Evolutionary conservation across 805 yeast species (phyloP).

Genomic region (Cyberlindnera maclurae): DNA sequence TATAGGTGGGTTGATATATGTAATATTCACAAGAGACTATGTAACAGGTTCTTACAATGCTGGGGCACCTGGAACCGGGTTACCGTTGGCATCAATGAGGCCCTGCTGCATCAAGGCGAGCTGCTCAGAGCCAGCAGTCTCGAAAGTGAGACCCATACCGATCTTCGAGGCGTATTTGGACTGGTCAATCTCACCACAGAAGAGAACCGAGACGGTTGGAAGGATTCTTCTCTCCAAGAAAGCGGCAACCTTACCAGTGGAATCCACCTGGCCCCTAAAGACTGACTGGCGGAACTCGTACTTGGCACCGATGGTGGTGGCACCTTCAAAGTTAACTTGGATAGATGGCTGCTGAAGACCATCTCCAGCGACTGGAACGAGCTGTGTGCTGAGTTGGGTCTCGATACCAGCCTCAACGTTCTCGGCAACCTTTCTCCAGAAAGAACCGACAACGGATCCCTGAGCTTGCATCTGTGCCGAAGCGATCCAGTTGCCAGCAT

Average conservation of each 20-base stretch:
- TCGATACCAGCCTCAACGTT: slow-evolving; percentile 94
- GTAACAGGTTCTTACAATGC: slow-evolving; percentile 30
- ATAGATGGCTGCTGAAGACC: slow-evolving; percentile 72
- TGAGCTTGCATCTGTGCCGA: slow-evolving; percentile 90
- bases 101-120: slow-evolving; percentile 88
- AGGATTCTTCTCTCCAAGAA: slow-evolving; percentile 89
- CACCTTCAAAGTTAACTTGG: slow-evolving; percentile 83
- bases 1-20: background rate
- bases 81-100: slow-evolving; percentile 73
- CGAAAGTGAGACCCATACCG: slow-evolving; percentile 94
- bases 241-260: slow-evolving; percentile 84
- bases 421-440: slow-evolving; percentile 90
- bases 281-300: slow-evolving; percentile 95
- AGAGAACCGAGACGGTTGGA: slow-evolving; percentile 83
- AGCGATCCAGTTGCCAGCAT: slow-evolving; percentile 84
- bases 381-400: slow-evolving; percentile 70
- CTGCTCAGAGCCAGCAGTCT: slow-evolving; percentile 92
- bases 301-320: slow-evolving; percentile 92
- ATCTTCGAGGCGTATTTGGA: slow-evolving; percentile 67
- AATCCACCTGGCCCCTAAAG: slow-evolving; percentile 91
- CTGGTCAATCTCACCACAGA: slow-evolving; percentile 92
- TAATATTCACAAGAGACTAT: background rate
- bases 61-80: slow-evolving; percentile 79
- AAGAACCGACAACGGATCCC: slow-evolving; percentile 82
- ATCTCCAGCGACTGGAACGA: slow-evolving; percentile 61